phyloP scores from a whole-genome alignment of 306 rosid genomes.

The Vigna reflexopilosa region DNA sequence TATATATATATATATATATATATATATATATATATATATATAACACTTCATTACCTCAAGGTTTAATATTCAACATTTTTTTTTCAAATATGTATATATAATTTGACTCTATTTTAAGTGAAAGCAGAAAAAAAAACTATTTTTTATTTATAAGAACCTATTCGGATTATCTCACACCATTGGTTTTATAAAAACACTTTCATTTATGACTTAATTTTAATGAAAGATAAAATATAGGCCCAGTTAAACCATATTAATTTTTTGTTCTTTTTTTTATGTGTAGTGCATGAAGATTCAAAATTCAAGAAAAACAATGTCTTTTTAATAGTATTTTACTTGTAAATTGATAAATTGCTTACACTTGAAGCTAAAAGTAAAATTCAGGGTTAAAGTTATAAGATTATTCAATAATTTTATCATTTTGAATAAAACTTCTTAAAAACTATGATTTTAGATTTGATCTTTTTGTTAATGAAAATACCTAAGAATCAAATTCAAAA shows the following conservation, averaged over 20 bases:
- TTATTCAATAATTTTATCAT: background rate
- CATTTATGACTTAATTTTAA: no score
- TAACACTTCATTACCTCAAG: background rate
- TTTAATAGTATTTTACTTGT: background rate
- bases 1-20: no score
- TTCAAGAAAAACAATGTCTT: background rate
- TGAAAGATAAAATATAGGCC: background rate
- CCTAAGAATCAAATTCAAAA: no score
- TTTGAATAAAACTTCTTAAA: background rate
- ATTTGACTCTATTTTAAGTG: no score
- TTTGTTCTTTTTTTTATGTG: no score
- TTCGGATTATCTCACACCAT: no score
- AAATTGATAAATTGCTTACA: background rate
- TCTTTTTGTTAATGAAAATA: background rate
- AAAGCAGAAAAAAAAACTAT: no score
- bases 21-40: constrained; percentile 32
- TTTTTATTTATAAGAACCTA: no score
- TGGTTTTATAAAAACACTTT: no score
- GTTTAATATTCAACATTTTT: background rate
- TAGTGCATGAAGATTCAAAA: background rate
- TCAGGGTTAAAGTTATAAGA: background rate
- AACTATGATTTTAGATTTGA: background rate
- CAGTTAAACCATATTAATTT: no score
- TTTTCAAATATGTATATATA: no score
- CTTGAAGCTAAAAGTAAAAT: background rate